A percentile compares a stretch with the other conserved stretches of the same genome.
Conservation (phyloP, 805 yeast species). For the Ogataea sp. region DNA sequence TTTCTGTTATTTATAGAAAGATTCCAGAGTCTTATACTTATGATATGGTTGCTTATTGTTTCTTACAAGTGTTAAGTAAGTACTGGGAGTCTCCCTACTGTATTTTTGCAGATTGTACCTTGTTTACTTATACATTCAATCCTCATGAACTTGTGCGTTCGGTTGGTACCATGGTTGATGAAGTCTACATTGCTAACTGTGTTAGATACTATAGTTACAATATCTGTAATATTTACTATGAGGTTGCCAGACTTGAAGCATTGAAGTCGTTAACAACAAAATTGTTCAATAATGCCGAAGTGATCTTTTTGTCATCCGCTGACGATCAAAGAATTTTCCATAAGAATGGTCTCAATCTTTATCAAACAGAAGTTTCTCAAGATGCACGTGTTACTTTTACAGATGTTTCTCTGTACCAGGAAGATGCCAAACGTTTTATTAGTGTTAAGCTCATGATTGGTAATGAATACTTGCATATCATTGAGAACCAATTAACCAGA, state of each 20-base stretch:
- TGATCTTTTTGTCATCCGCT: conserved; percentile 34
- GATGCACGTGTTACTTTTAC: conserved; percentile 45
- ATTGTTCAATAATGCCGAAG: conserved; percentile 5
- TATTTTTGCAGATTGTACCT: conserved; percentile 63
- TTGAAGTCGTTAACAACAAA: conserved; percentile 5
- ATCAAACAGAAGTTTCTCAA: conserved; percentile 31
- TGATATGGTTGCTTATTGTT: conserved; percentile 48
- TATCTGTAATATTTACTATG: conserved; percentile 27
- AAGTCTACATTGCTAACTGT: conserved; percentile 43
- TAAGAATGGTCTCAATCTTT: conserved; percentile 35
- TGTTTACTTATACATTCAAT: conserved; percentile 24
- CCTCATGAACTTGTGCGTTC: conserved; percentile 7
- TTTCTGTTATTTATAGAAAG: conserved; percentile 42
- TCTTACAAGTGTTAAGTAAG: conserved; percentile 58
- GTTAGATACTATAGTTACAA: conserved; percentile 44
- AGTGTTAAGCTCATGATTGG: conserved; percentile 67
- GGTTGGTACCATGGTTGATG: conserved; percentile 34
- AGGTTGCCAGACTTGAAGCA: neutral
- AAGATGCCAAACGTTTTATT: conserved; percentile 37
- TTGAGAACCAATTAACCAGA: conserved; percentile 34
- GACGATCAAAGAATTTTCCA: conserved; percentile 37
- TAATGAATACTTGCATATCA: conserved; percentile 54
- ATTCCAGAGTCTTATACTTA: conserved; percentile 30
- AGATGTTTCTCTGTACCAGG: conserved; percentile 46
- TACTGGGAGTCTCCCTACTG: conserved; percentile 65